These are phyloP conservation scores for Fomitiporia mediterranea DNA, from an alignment of 1,284 basidiomycete species.

Conservation along the genomic window DNA sequence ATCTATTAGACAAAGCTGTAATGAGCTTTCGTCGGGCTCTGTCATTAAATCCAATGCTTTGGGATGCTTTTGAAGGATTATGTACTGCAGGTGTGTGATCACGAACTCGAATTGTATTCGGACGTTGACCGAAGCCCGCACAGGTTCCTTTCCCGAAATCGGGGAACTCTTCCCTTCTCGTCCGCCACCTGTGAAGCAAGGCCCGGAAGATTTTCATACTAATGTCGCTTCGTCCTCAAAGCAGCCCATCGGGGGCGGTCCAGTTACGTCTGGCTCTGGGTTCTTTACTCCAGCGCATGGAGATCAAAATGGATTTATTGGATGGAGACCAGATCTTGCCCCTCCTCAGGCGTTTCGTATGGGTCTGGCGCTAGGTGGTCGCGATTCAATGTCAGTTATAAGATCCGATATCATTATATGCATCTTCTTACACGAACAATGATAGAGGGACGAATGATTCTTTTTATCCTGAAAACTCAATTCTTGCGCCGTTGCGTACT, in stretches of 20 bases:
- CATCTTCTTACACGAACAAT: neutral
- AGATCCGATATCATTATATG: neutral
- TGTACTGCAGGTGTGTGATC: conserved; percentile 69
- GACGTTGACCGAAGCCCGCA: neutral
- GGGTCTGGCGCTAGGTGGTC: conserved; percentile 42
- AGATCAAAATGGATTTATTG: conserved; percentile 48
- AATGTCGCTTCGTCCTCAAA: conserved; percentile 35
- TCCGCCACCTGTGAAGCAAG: conserved; percentile 50
- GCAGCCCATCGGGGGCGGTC: conserved; percentile 31
- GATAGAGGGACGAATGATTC: conserved; percentile 55
- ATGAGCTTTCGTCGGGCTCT: conserved; percentile 72
- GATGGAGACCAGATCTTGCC: conserved; percentile 47
- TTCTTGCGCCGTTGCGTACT: conserved; percentile 44
- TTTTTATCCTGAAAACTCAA: conserved; percentile 59
- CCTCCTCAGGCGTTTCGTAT: conserved; percentile 54
- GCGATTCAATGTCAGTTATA: conserved; percentile 54
- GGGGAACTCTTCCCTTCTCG: conserved; percentile 68
- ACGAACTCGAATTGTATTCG: conserved; percentile 22
- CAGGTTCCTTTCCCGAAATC: conserved; percentile 63
- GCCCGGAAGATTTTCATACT: conserved; percentile 38
- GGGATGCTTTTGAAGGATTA: conserved; percentile 92
- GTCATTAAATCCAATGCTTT: conserved; percentile 73
- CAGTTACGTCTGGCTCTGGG: conserved; percentile 55
- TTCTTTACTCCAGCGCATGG: conserved; percentile 76
- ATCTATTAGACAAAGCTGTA: conserved; percentile 67